Conservation (phyloP, 352 stramenopile genomes). For the Pythium guiyangense region DNA sequence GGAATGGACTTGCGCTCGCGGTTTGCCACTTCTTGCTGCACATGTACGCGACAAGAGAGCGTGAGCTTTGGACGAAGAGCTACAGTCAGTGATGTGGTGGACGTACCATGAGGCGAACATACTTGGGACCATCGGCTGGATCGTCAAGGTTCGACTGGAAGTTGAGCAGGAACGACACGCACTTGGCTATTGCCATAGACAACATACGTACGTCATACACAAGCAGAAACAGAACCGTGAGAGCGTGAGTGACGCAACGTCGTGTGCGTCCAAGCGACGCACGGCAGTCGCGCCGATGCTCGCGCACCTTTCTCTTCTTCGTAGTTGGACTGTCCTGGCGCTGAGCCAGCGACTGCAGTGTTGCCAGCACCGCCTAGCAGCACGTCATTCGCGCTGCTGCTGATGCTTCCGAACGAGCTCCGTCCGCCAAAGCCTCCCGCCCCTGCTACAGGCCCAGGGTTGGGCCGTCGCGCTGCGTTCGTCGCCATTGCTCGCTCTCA, state of each 20-base stretch:
- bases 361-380: constrained; percentile 3
- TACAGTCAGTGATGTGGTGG: not conserved
- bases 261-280: too few relatives aligned
- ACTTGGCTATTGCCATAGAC: too few relatives aligned
- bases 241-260: not conserved
- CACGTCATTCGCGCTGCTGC: constrained; percentile 11
- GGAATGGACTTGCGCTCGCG: constrained; percentile 74
- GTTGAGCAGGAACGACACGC: constrained; percentile 59
- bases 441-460: too few relatives aligned
- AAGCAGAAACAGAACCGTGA: not conserved
- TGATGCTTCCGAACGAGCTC: too few relatives aligned
- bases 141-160: constrained; percentile 80
- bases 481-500: not conserved
- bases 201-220: too few relatives aligned
- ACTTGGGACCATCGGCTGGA: constrained; percentile 57
- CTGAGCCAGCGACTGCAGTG: not conserved
- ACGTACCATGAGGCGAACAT: constrained; percentile 70
- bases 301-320: constrained; percentile 46
- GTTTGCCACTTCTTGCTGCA: constrained; percentile 89
- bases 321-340: constrained; percentile 31
- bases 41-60: not conserved
- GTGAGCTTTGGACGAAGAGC: not conserved
- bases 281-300: too few relatives aligned
- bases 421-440: too few relatives aligned
- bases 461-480: constrained; percentile 6